These are phyloP conservation scores for Tephrocybe sp. DNA, from an alignment of 768 basidiomycete genomes.

Conservation along the genomic window DNA sequence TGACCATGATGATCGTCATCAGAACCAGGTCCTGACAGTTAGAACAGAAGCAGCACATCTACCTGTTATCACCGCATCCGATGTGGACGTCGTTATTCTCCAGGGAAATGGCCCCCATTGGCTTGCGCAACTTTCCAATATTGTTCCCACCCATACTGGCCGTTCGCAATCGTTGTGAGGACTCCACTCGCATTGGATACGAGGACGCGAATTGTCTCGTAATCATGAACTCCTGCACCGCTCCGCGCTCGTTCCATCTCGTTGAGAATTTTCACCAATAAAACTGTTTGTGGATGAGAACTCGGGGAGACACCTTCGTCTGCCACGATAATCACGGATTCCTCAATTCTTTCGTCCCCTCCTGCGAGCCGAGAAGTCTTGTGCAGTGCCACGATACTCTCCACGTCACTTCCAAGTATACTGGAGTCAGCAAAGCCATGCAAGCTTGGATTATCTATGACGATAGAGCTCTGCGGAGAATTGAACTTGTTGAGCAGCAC, in stretches of 20 bases:
- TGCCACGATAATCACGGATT: slow-evolving; percentile 12
- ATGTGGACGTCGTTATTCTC: slow-evolving; percentile 5
- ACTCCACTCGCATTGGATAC: slow-evolving; percentile 12
- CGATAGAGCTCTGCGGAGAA: slow-evolving; percentile 3
- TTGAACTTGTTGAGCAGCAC: slow-evolving; percentile 9
- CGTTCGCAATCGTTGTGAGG: slow-evolving; percentile 13
- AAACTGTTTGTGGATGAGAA: slow-evolving; percentile 15
- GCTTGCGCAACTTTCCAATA: slow-evolving; percentile 17
- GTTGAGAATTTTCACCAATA: slow-evolving; percentile 14
- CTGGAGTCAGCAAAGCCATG: slow-evolving; percentile 8
- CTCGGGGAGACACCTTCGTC: slow-evolving; percentile 15
- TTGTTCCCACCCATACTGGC: slow-evolving; percentile 16
- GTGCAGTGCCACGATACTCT: slow-evolving; percentile 5
- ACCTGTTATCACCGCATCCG: not conserved
- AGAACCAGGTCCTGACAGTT: not conserved
- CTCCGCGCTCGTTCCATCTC: not conserved
- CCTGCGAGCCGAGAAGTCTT: not conserved
- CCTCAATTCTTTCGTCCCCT: not conserved
- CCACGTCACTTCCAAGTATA: slow-evolving; percentile 6
- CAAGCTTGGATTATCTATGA: not conserved
- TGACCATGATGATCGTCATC: too few relatives aligned
- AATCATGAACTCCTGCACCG: not conserved
- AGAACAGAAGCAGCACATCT: not conserved
- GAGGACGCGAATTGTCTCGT: slow-evolving; percentile 13
- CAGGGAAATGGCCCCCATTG: slow-evolving; percentile 18